These are phyloP conservation scores for Setaria italica DNA, from an alignment of 202 grass and related monocot species.

Conservation along the genomic window DNA sequence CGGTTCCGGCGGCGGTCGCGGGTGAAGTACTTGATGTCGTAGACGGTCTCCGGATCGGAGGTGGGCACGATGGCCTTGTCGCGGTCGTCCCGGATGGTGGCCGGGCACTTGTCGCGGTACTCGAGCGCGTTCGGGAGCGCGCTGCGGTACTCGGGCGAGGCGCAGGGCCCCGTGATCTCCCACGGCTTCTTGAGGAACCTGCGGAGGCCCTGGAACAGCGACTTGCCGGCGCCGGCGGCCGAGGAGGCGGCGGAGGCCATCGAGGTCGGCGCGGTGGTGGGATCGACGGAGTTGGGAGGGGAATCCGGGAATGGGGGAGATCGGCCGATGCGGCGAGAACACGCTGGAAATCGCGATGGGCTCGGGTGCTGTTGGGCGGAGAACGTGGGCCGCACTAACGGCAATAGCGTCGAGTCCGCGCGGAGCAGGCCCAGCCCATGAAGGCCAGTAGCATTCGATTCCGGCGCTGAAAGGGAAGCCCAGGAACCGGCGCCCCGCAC, in stretches of 20 bases:
- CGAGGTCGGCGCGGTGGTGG: constrained; percentile 12
- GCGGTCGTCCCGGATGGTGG: constrained; percentile 49
- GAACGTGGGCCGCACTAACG: background rate
- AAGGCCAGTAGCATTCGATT: too few species aligned
- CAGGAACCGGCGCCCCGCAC: too few species aligned
- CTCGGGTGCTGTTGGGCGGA: background rate
- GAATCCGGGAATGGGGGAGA: background rate
- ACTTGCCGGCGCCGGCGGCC: constrained; percentile 56
- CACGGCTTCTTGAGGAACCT: constrained; percentile 91
- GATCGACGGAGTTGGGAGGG: constrained; percentile 3
- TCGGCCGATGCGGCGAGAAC: constrained; percentile 16
- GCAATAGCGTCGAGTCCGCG: too few species aligned
- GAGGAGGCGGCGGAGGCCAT: constrained; percentile 68
- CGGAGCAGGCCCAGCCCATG: too few species aligned
- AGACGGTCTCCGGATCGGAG: constrained; percentile 86
- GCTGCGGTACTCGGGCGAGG: constrained; percentile 82
- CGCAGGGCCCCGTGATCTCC: constrained; percentile 97
- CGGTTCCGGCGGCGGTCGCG: constrained; percentile 78
- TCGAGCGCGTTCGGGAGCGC: constrained; percentile 75
- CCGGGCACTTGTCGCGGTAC: constrained; percentile 82
- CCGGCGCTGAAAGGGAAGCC: too few species aligned
- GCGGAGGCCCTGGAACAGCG: constrained; percentile 70
- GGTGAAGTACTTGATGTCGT: constrained; percentile 91
- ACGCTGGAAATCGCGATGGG: constrained; percentile 20
- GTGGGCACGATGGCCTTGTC: constrained; percentile 62